Percentiles rank a stretch among this genome's conserved stretches.
Evolutionary conservation across 2,329 filamentous ascomycete genomes (phyloP).

Genomic region (Microascus cirrosus): DNA sequence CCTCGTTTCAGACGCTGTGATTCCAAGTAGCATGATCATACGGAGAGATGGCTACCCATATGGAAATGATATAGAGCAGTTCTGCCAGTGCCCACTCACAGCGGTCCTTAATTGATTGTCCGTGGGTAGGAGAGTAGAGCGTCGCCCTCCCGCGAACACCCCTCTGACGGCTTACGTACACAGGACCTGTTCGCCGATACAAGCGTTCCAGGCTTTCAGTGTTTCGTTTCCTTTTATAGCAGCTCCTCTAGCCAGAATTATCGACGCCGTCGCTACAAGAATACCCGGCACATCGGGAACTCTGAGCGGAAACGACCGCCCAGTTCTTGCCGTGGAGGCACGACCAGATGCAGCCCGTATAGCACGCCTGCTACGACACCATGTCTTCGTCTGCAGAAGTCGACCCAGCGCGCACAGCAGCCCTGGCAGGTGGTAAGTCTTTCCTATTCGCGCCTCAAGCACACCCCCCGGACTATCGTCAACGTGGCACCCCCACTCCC

Average conservation of each 20-base stretch:
- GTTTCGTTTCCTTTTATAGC: background rate
- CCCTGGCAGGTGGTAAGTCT: conserved; percentile 5
- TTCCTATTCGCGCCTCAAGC: background rate
- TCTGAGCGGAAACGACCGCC: background rate
- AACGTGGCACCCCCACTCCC: conserved; percentile 3
- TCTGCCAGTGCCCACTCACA: too few relatives aligned
- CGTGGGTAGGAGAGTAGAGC: background rate
- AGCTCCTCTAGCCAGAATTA: background rate
- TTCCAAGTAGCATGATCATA: background rate
- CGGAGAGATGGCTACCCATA: background rate
- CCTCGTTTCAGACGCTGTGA: background rate
- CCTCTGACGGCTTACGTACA: background rate
- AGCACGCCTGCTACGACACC: conserved; percentile 11
- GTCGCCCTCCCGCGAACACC: background rate
- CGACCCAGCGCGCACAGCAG: conserved; percentile 19
- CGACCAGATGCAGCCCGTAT: conserved; percentile 12
- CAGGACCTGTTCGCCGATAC: background rate
- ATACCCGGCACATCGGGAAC: background rate
- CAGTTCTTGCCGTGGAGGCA: background rate
- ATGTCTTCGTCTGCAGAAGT: conserved; percentile 28
- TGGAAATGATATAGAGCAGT: background rate
- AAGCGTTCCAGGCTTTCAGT: background rate
- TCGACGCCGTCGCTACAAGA: background rate
- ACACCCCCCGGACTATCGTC: background rate
- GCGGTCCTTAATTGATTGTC: background rate